These are phyloP conservation scores for Oryza officinalis DNA, from an alignment of 176 grass and related monocot genomes.

Conservation along the genomic window DNA sequence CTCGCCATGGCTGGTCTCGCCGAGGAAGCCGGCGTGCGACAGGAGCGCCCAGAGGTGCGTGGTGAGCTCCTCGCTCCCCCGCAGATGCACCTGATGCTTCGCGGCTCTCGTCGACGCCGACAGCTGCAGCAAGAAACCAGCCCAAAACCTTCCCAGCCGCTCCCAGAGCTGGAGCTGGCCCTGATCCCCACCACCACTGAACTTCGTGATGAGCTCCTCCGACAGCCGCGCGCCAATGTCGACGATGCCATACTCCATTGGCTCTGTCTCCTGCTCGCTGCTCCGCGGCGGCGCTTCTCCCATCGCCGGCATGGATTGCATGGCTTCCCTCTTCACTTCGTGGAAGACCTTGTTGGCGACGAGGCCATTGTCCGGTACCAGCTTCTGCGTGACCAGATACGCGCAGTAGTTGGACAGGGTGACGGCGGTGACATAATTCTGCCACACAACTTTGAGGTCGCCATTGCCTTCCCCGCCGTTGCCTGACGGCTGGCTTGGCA, in stretches of 20 bases:
- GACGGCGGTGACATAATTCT: not conserved
- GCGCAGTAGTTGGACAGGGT: constrained; percentile 17
- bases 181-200: too few species aligned
- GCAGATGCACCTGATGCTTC: not conserved
- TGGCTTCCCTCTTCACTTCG: too few species aligned
- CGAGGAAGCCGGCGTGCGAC: constrained; percentile 20
- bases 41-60: constrained; percentile 29
- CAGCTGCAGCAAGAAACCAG: constrained; percentile 4
- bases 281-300: too few species aligned
- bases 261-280: too few species aligned
- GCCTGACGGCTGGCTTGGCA: too few species aligned
- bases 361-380: constrained; percentile 18
- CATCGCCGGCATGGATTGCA: too few species aligned
- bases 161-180: not conserved
- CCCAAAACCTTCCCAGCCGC: not conserved
- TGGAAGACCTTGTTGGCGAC: not conserved
- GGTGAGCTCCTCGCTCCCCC: not conserved
- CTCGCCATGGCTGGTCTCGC: not conserved
- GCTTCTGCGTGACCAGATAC: not conserved
- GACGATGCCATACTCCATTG: not conserved
- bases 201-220: not conserved
- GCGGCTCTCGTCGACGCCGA: not conserved
- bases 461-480: too few species aligned
- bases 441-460: not conserved
- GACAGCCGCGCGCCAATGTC: not conserved